Conservation (phyloP, 768 basidiomycete species). For the Rhodotorula toruloides region DNA sequence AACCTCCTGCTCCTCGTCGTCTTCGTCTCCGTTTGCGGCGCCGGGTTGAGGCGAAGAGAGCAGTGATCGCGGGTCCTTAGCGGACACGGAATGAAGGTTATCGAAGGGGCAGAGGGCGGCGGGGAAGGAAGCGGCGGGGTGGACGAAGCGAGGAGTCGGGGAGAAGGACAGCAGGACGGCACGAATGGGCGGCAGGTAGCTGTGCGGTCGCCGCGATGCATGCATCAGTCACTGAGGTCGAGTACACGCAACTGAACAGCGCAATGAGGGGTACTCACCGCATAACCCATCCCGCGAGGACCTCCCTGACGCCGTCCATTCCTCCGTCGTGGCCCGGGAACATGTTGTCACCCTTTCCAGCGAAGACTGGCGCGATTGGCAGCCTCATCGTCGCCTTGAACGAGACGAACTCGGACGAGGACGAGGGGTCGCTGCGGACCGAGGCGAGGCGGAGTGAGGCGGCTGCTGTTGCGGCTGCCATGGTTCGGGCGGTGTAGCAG, state of each 20-base stretch:
- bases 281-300: conserved; percentile 51
- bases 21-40: not conserved
- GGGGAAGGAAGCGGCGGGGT: conserved; percentile 31
- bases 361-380: conserved; percentile 38
- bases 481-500: not conserved
- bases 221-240: not conserved
- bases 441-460: conserved; percentile 12
- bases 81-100: not conserved
- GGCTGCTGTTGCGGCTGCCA: not conserved
- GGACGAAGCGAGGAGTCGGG: conserved; percentile 43
- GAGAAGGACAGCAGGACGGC: conserved; percentile 50
- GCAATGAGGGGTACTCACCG: conserved; percentile 43
- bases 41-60: not conserved
- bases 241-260: no score
- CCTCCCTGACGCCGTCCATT: conserved; percentile 48
- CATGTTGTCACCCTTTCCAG: conserved; percentile 31
- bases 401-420: conserved; percentile 37
- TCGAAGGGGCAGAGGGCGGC: conserved; percentile 18
- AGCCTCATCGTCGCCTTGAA: conserved; percentile 39
- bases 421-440: not conserved
- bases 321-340: conserved; percentile 41
- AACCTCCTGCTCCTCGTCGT: not conserved
- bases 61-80: not conserved
- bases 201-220: conserved; percentile 15
- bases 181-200: conserved; percentile 49